phyloP scores from a whole-genome alignment of 495 filamentous ascomycete species.

The Trypethelium eluteriae region DNA sequence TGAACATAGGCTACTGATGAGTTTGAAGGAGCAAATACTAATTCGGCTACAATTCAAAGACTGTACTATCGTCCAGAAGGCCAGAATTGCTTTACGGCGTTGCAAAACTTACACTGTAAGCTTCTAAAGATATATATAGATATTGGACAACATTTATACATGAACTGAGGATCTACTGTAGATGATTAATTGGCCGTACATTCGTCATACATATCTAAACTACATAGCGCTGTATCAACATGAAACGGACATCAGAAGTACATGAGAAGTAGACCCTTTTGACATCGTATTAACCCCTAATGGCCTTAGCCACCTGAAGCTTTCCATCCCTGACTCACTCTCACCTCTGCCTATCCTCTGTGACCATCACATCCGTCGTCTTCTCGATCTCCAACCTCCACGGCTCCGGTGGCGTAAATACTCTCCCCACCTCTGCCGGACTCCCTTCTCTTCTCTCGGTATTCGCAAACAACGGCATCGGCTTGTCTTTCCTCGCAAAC shows the following conservation, averaged over 20 bases:
- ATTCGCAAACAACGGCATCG: background rate
- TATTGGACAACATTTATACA: background rate
- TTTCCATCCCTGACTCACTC: background rate
- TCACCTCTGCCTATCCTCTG: slow-evolving; percentile 3
- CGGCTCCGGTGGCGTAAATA: background rate
- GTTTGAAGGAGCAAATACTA: no score
- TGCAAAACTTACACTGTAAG: background rate
- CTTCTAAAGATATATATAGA: background rate
- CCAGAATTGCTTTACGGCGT: no score
- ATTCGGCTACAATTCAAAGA: no score
- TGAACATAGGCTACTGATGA: no score
- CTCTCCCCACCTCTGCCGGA: background rate
- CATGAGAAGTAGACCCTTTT: background rate
- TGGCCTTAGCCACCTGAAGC: background rate
- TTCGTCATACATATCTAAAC: slow-evolving; percentile 5
- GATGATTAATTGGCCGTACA: background rate
- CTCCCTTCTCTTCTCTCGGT: background rate
- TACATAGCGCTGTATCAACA: background rate
- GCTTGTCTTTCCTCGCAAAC: background rate
- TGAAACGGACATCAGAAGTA: background rate
- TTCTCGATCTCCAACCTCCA: slow-evolving; percentile 7
- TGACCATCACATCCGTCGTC: background rate
- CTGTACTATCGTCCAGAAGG: no score
- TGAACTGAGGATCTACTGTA: background rate
- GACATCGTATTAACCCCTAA: background rate